phyloP scores from a whole-genome alignment of 257 asterid genomes.

The Penstemon barbatus region DNA sequence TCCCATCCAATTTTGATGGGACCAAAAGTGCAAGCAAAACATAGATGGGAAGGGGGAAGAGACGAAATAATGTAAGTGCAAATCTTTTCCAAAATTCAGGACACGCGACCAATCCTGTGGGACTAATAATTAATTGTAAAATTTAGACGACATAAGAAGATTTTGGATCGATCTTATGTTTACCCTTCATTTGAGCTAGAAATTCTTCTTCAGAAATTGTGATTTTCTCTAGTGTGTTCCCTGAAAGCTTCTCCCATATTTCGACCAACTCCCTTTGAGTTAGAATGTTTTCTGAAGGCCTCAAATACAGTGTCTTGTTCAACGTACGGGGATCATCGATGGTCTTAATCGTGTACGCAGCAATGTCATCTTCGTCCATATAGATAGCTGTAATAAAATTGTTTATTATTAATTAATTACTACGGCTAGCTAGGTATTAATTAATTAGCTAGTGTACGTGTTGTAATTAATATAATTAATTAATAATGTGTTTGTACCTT shows the following conservation, averaged over 20 bases:
- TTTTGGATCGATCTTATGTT: neutral
- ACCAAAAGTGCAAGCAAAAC: no score
- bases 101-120: no score
- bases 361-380: conserved; percentile 74
- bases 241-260: conserved; percentile 64
- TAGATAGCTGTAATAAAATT: conserved; percentile 38
- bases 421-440: neutral
- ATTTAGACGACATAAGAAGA: no score
- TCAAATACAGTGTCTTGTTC: conserved; percentile 76
- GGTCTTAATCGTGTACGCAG: conserved; percentile 59
- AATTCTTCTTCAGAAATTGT: conserved; percentile 55
- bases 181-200: conserved; percentile 59
- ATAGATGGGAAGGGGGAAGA: no score
- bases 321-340: conserved; percentile 67
- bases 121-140: no score
- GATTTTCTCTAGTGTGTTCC: conserved; percentile 50
- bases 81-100: no score
- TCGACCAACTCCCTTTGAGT: conserved; percentile 55
- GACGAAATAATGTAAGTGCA: no score
- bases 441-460: neutral
- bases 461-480: neutral
- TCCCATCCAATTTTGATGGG: no score
- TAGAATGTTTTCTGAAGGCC: conserved; percentile 63
- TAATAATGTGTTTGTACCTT: conserved; percentile 38
- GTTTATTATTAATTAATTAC: neutral